These are phyloP conservation scores for Globisporangium yorkense DNA, from an alignment of 352 stramenopile genomes.

Conservation along the genomic window DNA sequence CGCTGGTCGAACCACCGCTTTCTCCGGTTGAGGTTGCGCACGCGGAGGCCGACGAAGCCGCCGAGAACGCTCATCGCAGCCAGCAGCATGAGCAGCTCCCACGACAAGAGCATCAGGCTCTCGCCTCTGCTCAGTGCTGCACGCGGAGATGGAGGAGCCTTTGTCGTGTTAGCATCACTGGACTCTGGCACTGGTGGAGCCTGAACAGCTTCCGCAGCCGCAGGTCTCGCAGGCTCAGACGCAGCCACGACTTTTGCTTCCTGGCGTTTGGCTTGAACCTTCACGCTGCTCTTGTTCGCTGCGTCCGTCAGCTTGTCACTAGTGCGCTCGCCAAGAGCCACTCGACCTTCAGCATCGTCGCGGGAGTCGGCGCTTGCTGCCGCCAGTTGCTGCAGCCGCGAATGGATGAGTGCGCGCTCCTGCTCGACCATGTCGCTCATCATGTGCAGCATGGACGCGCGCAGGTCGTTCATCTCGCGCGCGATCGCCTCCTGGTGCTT, in stretches of 20 bases:
- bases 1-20: constrained; percentile 43
- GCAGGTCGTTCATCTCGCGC: constrained; percentile 60
- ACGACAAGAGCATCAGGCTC: constrained; percentile 29
- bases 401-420: constrained; percentile 43
- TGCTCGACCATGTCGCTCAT: constrained; percentile 54
- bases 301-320: background rate
- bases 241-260: background rate
- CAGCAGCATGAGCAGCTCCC: constrained; percentile 33
- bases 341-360: too few relatives aligned
- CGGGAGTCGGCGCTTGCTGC: constrained; percentile 7
- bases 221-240: background rate
- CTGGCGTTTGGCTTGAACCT: background rate
- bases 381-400: constrained; percentile 23
- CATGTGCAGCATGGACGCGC: constrained; percentile 35
- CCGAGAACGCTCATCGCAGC: constrained; percentile 32
- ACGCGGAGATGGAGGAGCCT: background rate
- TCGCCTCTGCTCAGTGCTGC: constrained; percentile 6
- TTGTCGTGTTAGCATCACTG: background rate
- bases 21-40: constrained; percentile 42
- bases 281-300: background rate
- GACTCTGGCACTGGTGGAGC: too few relatives aligned
- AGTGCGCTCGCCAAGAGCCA: background rate
- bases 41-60: constrained; percentile 35
- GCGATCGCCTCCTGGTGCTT: constrained; percentile 55
- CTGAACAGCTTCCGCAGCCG: background rate